phyloP scores from a whole-genome alignment of 495 filamentous ascomycete species.

The Lepraria neglecta region DNA sequence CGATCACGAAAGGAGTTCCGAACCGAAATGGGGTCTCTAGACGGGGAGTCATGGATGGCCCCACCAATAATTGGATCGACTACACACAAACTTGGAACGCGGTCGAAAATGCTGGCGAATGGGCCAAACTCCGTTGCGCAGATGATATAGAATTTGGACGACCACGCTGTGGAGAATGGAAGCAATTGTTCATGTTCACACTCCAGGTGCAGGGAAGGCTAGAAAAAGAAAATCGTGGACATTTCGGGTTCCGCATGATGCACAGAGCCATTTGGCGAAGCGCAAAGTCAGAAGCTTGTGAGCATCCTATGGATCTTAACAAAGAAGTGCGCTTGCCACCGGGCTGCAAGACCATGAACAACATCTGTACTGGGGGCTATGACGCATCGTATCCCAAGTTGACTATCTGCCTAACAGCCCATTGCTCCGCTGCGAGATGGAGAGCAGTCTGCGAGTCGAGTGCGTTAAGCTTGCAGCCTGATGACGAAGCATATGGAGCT shows the following conservation, averaged over 20 bases:
- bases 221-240: neutral
- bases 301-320: neutral
- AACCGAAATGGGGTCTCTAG: neutral
- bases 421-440: neutral
- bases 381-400: neutral
- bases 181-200: conserved; percentile 1
- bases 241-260: no score
- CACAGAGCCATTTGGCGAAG: neutral
- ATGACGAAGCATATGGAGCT: conserved; percentile 1
- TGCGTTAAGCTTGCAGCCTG: neutral
- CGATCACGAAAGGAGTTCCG: neutral
- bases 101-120: neutral
- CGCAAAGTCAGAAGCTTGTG: neutral
- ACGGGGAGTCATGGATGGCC: conserved; percentile 3
- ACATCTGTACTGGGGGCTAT: neutral
- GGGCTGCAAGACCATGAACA: conserved; percentile 4
- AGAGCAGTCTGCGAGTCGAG: neutral
- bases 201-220: neutral
- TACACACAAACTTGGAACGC: neutral
- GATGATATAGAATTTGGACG: conserved; percentile 1
- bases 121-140: conserved; percentile 4
- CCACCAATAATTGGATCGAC: neutral
- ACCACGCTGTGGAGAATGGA: conserved; percentile 1
- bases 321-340: neutral
- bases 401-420: conserved; percentile 2